These are phyloP conservation scores for Climacium dendroides DNA, from an alignment of 225 moss, liverwort and hornwort genomes.

Conservation along the genomic window DNA sequence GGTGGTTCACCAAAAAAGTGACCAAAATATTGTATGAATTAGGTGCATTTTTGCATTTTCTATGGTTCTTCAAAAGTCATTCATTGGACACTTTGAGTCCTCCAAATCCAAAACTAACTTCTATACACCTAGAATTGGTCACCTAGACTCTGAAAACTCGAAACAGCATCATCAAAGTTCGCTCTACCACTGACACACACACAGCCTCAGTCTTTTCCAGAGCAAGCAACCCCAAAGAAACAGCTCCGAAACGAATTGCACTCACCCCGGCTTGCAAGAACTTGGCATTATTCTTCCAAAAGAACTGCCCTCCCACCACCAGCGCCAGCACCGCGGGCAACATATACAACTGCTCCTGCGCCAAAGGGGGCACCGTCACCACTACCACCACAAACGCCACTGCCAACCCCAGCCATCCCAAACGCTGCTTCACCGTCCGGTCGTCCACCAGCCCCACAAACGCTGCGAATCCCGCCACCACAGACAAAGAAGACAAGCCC, in stretches of 20 bases:
- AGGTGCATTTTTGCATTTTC: neutral
- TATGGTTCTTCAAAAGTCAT: neutral
- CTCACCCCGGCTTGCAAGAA: neutral
- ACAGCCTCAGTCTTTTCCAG: neutral
- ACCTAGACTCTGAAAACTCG: too few species aligned
- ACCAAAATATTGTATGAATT: neutral
- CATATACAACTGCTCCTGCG: constrained; percentile 39
- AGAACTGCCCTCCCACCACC: neutral
- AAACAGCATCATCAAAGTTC: neutral
- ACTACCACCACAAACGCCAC: neutral
- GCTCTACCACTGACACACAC: neutral
- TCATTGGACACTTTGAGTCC: neutral
- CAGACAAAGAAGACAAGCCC: constrained; percentile 23
- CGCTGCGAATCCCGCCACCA: constrained; percentile 22
- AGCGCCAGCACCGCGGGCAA: neutral
- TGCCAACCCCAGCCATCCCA: neutral
- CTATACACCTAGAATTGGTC: neutral
- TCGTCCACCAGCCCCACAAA: constrained; percentile 25
- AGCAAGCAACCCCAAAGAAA: neutral
- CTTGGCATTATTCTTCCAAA: neutral
- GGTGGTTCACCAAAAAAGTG: neutral
- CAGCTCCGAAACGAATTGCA: neutral
- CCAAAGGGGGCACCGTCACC: neutral
- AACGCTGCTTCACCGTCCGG: neutral
- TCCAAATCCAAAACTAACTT: too few species aligned